Evolutionary conservation across 441 rosid genomes (phyloP).

Genomic region (Gossypium gossypioides): DNA sequence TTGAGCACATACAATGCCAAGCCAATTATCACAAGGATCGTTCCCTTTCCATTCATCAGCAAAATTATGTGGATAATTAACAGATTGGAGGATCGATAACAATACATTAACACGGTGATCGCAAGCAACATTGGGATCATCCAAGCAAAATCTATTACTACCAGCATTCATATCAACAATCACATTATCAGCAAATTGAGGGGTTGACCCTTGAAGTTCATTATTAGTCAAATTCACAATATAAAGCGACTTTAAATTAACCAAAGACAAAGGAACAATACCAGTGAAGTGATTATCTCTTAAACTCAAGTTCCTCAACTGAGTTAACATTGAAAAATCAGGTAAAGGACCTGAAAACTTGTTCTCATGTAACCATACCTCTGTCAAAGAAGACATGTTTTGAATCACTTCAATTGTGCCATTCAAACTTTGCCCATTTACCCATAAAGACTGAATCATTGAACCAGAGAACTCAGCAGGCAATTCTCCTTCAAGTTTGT

Average conservation of each 20-base stretch:
- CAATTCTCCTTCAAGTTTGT: constrained; percentile 46
- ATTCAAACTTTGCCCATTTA: constrained; percentile 37
- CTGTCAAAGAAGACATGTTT: constrained; percentile 36
- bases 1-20: constrained; percentile 38
- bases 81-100: constrained; percentile 31
- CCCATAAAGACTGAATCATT: constrained; percentile 32
- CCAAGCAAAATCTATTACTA: constrained; percentile 41
- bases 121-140: constrained; percentile 32
- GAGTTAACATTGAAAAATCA: constrained; percentile 34
- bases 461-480: constrained; percentile 40
- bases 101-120: constrained; percentile 34
- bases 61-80: constrained; percentile 37
- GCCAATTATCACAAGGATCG: constrained; percentile 42
- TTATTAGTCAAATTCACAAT: constrained; percentile 48
- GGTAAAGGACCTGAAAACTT: constrained; percentile 53
- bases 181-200: constrained; percentile 27
- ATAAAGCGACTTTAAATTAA: constrained; percentile 21
- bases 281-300: constrained; percentile 64
- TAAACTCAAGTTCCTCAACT: constrained; percentile 29
- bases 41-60: constrained; percentile 49
- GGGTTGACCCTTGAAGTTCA: constrained; percentile 46
- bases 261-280: constrained; percentile 34
- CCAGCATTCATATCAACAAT: constrained; percentile 23
- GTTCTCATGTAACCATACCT: constrained; percentile 46
- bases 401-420: constrained; percentile 36